These are phyloP conservation scores for Penicillium arizonense DNA, from an alignment of 495 filamentous ascomycete species.

Conservation along the genomic window DNA sequence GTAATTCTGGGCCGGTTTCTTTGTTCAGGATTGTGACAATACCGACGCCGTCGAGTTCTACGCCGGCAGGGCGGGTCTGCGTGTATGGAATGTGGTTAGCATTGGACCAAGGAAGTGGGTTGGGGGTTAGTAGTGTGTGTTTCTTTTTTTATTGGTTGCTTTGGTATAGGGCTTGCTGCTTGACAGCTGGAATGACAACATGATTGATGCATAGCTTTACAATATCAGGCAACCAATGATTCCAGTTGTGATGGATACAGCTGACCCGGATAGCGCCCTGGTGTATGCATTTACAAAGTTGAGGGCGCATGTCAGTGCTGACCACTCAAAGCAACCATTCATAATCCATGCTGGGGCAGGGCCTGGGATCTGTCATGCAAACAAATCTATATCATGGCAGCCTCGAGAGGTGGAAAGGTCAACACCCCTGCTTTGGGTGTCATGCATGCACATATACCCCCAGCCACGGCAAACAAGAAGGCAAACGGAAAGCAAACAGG, in stretches of 20 bases:
- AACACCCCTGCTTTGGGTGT: not conserved
- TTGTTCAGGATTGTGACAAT: constrained; percentile 85
- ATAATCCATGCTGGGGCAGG: no score
- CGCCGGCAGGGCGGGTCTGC: constrained; percentile 62
- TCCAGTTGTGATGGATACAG: not conserved
- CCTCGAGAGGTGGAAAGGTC: no score
- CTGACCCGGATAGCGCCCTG: not conserved
- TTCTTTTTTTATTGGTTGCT: no score
- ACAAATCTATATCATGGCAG: no score
- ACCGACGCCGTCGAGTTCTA: constrained; percentile 83
- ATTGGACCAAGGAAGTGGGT: not conserved
- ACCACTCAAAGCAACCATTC: no score
- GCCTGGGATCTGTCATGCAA: no score
- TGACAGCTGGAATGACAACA: not conserved
- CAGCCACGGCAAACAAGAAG: not conserved
- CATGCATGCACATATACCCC: not conserved
- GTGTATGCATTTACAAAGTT: not conserved
- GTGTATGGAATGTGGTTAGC: constrained; percentile 1
- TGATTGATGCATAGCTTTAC: not conserved
- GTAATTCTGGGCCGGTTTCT: constrained; percentile 65
- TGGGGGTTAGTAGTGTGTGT: not conserved
- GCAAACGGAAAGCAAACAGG: not conserved
- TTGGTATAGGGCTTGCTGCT: no score
- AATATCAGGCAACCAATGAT: not conserved
- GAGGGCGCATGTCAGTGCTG: not conserved